These are phyloP conservation scores for Penicillium sp. DNA, from an alignment of 2,329 filamentous ascomycete species.

Conservation along the genomic window DNA sequence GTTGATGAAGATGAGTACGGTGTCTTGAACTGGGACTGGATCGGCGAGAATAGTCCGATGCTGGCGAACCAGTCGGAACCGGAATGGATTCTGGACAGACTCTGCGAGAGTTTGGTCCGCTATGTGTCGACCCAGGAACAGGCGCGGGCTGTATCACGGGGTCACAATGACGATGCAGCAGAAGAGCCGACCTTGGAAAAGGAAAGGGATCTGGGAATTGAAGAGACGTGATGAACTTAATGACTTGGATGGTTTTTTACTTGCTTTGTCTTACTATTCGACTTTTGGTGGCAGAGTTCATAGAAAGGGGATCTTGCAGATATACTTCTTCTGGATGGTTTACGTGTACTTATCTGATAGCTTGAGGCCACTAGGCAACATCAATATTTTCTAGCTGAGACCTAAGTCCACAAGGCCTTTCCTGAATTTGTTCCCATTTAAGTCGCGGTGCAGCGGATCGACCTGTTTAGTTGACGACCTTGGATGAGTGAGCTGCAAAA, in stretches of 20 bases:
- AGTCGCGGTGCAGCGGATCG: neutral
- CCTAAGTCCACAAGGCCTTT: neutral
- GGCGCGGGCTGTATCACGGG: slow-evolving; percentile 4
- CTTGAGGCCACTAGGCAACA: neutral
- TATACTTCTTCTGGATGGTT: neutral
- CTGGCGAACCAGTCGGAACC: slow-evolving; percentile 63
- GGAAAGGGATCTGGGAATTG: slow-evolving; percentile 28
- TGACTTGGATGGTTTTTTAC: neutral
- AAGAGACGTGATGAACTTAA: slow-evolving; percentile 11
- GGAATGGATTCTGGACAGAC: slow-evolving; percentile 66
- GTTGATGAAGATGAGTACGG: slow-evolving; percentile 59
- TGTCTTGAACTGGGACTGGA: slow-evolving; percentile 71
- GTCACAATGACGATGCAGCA: slow-evolving; percentile 2
- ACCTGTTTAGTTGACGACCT: neutral
- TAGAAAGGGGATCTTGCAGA: neutral
- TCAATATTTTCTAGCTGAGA: neutral
- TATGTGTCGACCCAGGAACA: slow-evolving; percentile 37
- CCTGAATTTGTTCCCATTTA: neutral
- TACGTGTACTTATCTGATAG: neutral
- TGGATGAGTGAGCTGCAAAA: neutral
- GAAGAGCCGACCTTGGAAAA: slow-evolving; percentile 28
- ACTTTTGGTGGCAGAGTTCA: neutral
- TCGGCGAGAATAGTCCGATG: slow-evolving; percentile 69
- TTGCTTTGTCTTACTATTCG: neutral
- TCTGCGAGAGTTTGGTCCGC: slow-evolving; percentile 64